Evolutionary conservation across 352 stramenopile species (phyloP).

Genomic region (Phytophthora boehmeriae): DNA sequence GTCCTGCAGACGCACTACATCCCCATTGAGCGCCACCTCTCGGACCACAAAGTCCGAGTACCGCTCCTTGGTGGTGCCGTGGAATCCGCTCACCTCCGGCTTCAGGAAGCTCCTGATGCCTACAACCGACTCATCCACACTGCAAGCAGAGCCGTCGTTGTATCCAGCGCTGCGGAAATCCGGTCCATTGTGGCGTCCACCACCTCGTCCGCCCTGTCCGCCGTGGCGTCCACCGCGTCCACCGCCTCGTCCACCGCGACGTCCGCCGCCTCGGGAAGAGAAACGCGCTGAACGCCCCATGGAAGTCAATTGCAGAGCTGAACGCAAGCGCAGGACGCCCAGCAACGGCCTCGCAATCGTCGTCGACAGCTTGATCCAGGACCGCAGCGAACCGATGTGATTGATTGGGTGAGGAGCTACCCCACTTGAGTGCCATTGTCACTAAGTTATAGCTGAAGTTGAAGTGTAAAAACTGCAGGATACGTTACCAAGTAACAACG

Average conservation of each 20-base stretch:
- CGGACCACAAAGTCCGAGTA: constrained; percentile 94
- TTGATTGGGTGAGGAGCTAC: too few relatives aligned
- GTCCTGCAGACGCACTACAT: constrained; percentile 67
- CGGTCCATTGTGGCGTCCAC: constrained; percentile 25
- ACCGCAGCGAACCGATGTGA: too few relatives aligned
- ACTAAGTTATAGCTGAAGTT: constrained; percentile 1
- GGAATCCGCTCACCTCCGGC: constrained; percentile 74
- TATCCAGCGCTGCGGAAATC: constrained; percentile 70
- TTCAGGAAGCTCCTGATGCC: constrained; percentile 75
- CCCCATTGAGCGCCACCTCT: constrained; percentile 70
- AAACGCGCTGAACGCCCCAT: constrained; percentile 35
- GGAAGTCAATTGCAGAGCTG: neutral
- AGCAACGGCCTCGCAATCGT: constrained; percentile 15
- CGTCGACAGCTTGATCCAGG: constrained; percentile 15
- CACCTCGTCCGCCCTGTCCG: constrained; percentile 26
- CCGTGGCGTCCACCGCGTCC: constrained; percentile 21
- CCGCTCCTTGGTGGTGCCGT: constrained; percentile 88
- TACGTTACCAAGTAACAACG: too few relatives aligned
- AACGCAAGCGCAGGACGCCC: constrained; percentile 8
- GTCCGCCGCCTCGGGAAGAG: constrained; percentile 30
- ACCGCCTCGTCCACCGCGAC: constrained; percentile 35
- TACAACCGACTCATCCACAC: constrained; percentile 75
- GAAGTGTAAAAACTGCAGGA: neutral
- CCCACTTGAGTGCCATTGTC: constrained; percentile 2
- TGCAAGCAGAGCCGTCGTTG: constrained; percentile 76